These are phyloP conservation scores for Gyromitra esculenta DNA, from an alignment of 2,329 filamentous ascomycete species.

Conservation along the genomic window DNA sequence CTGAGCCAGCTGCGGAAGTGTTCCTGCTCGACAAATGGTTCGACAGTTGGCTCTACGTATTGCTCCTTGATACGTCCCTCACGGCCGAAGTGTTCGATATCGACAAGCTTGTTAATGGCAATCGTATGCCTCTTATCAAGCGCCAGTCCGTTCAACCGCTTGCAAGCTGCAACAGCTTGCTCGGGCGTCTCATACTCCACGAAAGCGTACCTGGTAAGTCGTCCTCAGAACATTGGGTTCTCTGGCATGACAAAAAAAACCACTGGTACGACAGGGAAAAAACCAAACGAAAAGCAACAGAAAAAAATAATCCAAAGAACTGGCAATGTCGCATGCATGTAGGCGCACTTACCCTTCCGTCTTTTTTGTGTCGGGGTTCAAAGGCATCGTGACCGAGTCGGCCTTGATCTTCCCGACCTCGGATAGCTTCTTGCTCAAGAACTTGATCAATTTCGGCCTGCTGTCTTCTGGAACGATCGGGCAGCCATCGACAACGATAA, in stretches of 20 bases:
- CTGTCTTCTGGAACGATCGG: constrained; percentile 88
- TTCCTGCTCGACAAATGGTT: constrained; percentile 89
- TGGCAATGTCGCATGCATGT: not conserved
- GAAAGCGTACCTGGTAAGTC: constrained; percentile 79
- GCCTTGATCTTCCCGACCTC: constrained; percentile 84
- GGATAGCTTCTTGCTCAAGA: constrained; percentile 91
- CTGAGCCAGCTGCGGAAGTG: constrained; percentile 93
- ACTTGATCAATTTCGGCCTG: constrained; percentile 94
- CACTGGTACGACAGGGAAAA: constrained; percentile 1
- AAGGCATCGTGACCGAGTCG: constrained; percentile 90
- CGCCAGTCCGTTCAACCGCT: constrained; percentile 82
- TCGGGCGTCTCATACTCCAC: constrained; percentile 92
- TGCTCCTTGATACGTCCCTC: constrained; percentile 94
- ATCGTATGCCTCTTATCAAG: constrained; percentile 98
- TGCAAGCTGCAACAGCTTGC: constrained; percentile 88
- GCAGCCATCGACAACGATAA: constrained; percentile 94
- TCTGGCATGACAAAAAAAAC: constrained; percentile 17
- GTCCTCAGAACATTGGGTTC: constrained; percentile 31
- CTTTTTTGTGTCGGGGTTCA: constrained; percentile 80
- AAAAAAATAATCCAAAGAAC: not conserved
- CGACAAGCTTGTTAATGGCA: constrained; percentile 95
- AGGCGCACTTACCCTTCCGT: constrained; percentile 75
- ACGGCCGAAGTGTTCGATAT: constrained; percentile 93
- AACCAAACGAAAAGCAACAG: not conserved
- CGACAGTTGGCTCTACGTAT: constrained; percentile 82